These are phyloP conservation scores for Cordyceps militaris DNA, from an alignment of 2,329 filamentous ascomycete genomes.

Conservation along the genomic window DNA sequence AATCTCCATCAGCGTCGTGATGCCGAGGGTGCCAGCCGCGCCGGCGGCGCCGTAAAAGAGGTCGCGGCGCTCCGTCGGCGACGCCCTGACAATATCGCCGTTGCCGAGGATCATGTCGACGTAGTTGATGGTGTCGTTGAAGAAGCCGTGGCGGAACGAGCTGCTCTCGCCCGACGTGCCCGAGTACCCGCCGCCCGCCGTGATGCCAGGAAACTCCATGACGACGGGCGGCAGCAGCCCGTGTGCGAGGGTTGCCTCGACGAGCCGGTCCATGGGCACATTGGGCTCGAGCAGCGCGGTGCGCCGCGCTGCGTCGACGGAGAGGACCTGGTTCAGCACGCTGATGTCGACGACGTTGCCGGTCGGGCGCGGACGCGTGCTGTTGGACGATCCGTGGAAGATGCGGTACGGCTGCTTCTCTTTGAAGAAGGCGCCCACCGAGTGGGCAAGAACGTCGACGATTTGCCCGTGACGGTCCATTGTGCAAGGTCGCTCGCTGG, in stretches of 20 bases:
- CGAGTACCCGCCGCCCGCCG: constrained; percentile 58
- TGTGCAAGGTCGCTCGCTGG: constrained; percentile 41
- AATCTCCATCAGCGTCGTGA: constrained; percentile 53
- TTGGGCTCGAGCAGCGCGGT: constrained; percentile 54
- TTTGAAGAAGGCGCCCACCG: not conserved
- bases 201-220: constrained; percentile 67
- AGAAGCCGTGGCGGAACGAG: constrained; percentile 59
- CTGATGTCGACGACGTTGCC: not conserved
- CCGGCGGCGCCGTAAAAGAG: constrained; percentile 54
- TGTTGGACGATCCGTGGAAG: not conserved
- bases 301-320: not conserved
- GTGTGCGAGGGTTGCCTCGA: constrained; percentile 47
- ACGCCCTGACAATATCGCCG: constrained; percentile 46
- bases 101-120: constrained; percentile 58
- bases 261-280: constrained; percentile 59
- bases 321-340: not conserved
- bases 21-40: constrained; percentile 52
- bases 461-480: not conserved
- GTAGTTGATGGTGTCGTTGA: constrained; percentile 54
- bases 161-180: constrained; percentile 62
- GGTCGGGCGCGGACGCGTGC: not conserved
- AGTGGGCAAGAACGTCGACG: not conserved
- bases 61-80: constrained; percentile 39
- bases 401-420: not conserved
- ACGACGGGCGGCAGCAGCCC: constrained; percentile 57